Evolutionary conservation across 257 asterid genomes (phyloP).

Genomic region (Cruciata laevipes): DNA sequence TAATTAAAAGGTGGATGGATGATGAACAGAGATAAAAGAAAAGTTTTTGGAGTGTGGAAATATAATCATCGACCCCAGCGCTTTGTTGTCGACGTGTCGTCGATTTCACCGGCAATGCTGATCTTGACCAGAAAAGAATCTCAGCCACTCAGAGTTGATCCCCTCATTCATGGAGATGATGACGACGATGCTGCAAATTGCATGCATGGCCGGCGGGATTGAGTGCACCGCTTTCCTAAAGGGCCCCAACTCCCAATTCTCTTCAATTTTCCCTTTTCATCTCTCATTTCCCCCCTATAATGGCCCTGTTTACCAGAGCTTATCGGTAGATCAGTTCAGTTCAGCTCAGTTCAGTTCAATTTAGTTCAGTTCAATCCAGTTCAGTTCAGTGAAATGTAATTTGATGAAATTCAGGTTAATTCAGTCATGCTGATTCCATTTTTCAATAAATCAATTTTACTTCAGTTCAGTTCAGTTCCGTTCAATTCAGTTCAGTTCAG

Average conservation of each 20-base stretch:
- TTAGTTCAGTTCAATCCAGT: no score
- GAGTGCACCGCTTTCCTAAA: conserved; percentile 9
- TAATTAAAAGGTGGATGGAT: background rate
- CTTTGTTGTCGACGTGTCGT: conserved; percentile 5
- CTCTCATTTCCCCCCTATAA: background rate
- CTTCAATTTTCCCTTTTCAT: background rate
- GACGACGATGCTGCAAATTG: background rate
- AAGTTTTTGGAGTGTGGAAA: background rate
- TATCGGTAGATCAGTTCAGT: no score
- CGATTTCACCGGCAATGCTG: conserved; percentile 14
- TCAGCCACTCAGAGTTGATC: conserved; percentile 20
- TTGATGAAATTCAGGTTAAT: no score
- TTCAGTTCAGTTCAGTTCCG: no score
- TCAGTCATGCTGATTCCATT: no score
- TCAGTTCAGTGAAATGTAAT: no score
- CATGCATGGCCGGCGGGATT: background rate
- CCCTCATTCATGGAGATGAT: conserved; percentile 11
- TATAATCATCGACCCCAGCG: no score
- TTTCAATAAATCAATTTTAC: no score
- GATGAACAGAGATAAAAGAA: background rate
- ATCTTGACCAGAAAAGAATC: conserved; percentile 20
- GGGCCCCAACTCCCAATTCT: background rate
- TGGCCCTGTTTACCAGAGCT: no score
- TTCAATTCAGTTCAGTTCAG: no score
- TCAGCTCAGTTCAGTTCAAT: no score